Evolutionary conservation across 208 protist genomes (phyloP), one percentile per base, ranked within the genome.

Genomic region (Leishmania tarentolae): DNA sequence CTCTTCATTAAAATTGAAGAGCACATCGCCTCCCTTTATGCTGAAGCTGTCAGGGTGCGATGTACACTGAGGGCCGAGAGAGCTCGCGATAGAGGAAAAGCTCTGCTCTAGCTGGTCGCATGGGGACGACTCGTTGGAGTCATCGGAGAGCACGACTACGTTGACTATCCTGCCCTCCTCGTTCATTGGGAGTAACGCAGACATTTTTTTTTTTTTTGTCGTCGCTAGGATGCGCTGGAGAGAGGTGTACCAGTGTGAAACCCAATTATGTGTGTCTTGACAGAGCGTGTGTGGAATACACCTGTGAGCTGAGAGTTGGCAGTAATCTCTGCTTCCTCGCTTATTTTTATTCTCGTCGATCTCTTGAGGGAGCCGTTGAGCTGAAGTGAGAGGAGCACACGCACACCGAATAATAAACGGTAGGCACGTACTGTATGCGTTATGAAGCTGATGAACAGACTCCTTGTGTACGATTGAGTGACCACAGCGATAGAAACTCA

Each of bases 21-120:
- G 80, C 13, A 70, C 77, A 42, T 78, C n/a, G 63, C 75, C 52
- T 46, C 78, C 69, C 75, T 80, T 83, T 7, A 79, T 44, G 35
- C 40, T 52, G 61, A 73, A 75, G 63, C 69, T 78, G 35, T 82
- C 73, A 42, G 72, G 78, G 75, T 63, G 71, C 6, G 78, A 59
- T 77, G 86, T 84, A 63, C 52, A 76, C 59, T 73, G 81, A 76
- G 86, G 83, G 47, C 86, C 86, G 63, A 90, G 79, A 79, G 86
- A 90, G 61, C 83, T 90, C 59, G 83, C 53, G 71, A 89, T 69
- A 56, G 86, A 90, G 53, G 83, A 74, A 59, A 87, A 87, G 70
- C 83, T 87, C 56, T 74, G 68, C 52, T 35, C 75, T 19, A 89
- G 72, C 50, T 80, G 76, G 31, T 89, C 86, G n/a, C 74, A 74